Conservation (phyloP, 495 filamentous ascomycete species). For the Parmelia sp. region DNA sequence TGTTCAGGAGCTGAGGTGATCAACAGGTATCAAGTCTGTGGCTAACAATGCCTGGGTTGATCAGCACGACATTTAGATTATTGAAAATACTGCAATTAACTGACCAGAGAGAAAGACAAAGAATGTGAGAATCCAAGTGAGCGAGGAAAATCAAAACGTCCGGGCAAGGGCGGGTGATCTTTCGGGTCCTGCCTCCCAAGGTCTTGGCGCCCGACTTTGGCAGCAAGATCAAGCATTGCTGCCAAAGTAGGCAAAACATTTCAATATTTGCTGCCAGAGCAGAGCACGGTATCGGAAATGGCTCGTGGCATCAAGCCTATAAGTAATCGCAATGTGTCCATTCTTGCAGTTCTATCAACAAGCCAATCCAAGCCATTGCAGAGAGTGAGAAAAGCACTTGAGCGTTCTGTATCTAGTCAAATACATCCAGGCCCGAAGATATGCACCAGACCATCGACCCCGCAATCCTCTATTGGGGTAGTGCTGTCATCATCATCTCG, state of each 20-base stretch:
- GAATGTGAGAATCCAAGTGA: not conserved
- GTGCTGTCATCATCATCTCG: conserved; percentile 39
- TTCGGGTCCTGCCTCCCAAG: not conserved
- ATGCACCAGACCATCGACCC: conserved; percentile 37
- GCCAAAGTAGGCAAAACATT: not conserved
- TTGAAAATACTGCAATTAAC: no score
- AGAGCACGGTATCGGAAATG: not conserved
- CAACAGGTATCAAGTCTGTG: not conserved
- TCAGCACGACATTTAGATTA: no score
- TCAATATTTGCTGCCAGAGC: not conserved
- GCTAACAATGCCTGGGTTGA: not conserved
- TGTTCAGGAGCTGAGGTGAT: not conserved
- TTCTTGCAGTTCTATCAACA: not conserved
- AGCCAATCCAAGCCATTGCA: not conserved
- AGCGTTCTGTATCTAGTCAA: not conserved
- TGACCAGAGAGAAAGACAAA: not conserved
- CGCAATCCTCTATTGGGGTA: conserved; percentile 43
- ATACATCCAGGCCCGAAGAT: not conserved
- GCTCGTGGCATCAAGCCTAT: not conserved
- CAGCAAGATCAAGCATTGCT: conserved; percentile 14
- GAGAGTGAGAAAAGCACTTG: not conserved
- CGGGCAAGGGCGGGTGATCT: no score
- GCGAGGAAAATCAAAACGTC: not conserved
- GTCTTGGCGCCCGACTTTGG: conserved; percentile 8
- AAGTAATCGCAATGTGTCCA: not conserved